These are phyloP conservation scores for Cucumis cinereus DNA, from an alignment of 306 rosid species.

Conservation along the genomic window DNA sequence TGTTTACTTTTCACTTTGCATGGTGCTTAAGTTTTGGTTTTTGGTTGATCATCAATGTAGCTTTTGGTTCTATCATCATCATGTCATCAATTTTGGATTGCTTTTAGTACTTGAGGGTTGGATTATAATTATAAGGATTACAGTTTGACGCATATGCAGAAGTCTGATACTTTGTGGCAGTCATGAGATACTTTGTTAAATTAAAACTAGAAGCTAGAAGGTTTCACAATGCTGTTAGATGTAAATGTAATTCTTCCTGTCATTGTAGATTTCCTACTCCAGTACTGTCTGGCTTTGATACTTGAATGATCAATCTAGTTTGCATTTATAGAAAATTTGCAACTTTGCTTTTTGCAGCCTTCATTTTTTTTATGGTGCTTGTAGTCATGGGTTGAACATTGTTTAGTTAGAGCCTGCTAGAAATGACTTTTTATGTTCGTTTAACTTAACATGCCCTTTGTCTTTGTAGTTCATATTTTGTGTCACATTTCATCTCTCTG, in stretches of 20 bases:
- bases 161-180: background rate
- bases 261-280: background rate
- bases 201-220: background rate
- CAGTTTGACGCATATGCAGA: background rate
- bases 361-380: background rate
- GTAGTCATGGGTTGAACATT: background rate
- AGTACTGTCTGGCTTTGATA: background rate
- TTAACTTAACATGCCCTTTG: no score
- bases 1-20: background rate
- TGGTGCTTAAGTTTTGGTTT: background rate
- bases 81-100: background rate
- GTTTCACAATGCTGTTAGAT: background rate
- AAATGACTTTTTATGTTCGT: no score
- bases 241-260: background rate
- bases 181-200: background rate
- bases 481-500: background rate
- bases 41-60: background rate
- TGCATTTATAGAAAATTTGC: background rate
- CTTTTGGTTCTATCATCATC: background rate
- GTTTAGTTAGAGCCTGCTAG: background rate
- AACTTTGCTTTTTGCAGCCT: background rate
- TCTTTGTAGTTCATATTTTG: background rate
- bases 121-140: background rate
- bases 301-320: background rate
- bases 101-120: background rate